Conservation (phyloP, 2,329 filamentous ascomycete genomes). For the Penicillium polonicum region DNA sequence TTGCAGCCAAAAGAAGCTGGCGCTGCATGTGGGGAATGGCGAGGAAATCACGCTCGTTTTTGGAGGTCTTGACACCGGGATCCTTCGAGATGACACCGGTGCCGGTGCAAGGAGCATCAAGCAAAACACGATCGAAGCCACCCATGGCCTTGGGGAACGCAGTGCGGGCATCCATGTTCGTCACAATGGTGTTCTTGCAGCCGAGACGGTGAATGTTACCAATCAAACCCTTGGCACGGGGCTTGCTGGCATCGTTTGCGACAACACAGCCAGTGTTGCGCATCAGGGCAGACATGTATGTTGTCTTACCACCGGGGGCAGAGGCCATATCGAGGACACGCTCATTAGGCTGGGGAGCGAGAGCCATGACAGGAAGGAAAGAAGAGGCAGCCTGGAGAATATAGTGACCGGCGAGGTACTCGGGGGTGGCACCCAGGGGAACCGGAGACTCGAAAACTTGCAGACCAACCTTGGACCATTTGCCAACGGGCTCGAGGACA, state of each 20-base stretch:
- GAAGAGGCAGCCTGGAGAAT: slow-evolving; percentile 96
- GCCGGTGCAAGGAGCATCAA: slow-evolving; percentile 93
- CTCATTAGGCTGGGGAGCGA: slow-evolving; percentile 90
- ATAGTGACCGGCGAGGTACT: slow-evolving; percentile 96
- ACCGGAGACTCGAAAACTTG: slow-evolving; percentile 91
- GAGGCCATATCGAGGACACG: slow-evolving; percentile 92
- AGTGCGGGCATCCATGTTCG: slow-evolving; percentile 82
- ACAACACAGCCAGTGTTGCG: slow-evolving; percentile 95
- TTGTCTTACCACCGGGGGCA: slow-evolving; percentile 93
- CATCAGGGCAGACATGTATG: slow-evolving; percentile 94
- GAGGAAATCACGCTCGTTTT: slow-evolving; percentile 93
- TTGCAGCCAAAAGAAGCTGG: slow-evolving; percentile 85
- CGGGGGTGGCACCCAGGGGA: slow-evolving; percentile 88
- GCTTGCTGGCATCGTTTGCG: slow-evolving; percentile 94
- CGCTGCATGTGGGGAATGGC: slow-evolving; percentile 92
- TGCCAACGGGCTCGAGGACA: slow-evolving; percentile 91
- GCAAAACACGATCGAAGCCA: slow-evolving; percentile 89
- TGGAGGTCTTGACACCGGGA: slow-evolving; percentile 95
- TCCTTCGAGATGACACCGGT: slow-evolving; percentile 98
- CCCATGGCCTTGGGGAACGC: slow-evolving; percentile 94
- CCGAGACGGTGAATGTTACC: slow-evolving; percentile 96
- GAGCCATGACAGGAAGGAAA: slow-evolving; percentile 95
- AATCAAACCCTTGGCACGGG: slow-evolving; percentile 92
- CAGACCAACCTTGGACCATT: slow-evolving; percentile 97
- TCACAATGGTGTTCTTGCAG: slow-evolving; percentile 90